Evolutionary conservation across 108 stramenopile species (phyloP).

Genomic region (Mediolabrus comicus): DNA sequence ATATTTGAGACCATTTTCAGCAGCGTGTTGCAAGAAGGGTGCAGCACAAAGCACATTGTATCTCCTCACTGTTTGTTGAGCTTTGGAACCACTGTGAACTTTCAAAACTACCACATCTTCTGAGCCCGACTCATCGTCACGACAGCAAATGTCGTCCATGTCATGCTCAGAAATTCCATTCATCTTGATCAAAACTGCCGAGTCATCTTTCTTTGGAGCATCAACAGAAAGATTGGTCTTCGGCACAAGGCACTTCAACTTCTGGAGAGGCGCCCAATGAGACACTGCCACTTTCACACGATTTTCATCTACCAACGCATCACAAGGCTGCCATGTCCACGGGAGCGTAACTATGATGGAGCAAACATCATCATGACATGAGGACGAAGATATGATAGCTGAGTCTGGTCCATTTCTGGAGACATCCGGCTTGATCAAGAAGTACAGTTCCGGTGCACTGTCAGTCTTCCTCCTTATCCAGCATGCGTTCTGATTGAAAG

Average conservation of each 20-base stretch:
- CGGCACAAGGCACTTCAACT: constrained; percentile 19
- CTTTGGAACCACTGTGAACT: constrained; percentile 40
- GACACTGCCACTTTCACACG: constrained; percentile 17
- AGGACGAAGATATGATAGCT: constrained; percentile 56
- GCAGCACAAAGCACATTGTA: constrained; percentile 55
- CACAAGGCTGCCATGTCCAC: constrained; percentile 63
- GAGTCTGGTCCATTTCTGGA: constrained; percentile 53
- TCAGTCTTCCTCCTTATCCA: constrained; percentile 45
- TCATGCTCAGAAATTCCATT: constrained; percentile 35
- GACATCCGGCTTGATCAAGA: constrained; percentile 60
- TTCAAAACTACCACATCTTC: constrained; percentile 15
- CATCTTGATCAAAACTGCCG: constrained; percentile 28
- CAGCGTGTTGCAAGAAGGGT: constrained; percentile 55
- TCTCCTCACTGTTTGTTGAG: constrained; percentile 44
- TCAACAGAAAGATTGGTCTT: constrained; percentile 28
- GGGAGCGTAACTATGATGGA: constrained; percentile 47
- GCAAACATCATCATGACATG: constrained; percentile 32
- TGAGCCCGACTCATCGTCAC: constrained; percentile 16
- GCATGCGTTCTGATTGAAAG: constrained; percentile 57
- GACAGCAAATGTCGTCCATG: constrained; percentile 26
- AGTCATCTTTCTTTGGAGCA: constrained; percentile 24
- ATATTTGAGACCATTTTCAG: constrained; percentile 31
- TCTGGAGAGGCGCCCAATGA: constrained; percentile 16
- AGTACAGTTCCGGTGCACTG: constrained; percentile 42
- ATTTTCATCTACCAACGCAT: constrained; percentile 45